A percentile compares a stretch with the other conserved stretches of the same genome.
Evolutionary conservation across 345 rosid genomes (phyloP).

Genomic region (Gossypium raimondii): DNA sequence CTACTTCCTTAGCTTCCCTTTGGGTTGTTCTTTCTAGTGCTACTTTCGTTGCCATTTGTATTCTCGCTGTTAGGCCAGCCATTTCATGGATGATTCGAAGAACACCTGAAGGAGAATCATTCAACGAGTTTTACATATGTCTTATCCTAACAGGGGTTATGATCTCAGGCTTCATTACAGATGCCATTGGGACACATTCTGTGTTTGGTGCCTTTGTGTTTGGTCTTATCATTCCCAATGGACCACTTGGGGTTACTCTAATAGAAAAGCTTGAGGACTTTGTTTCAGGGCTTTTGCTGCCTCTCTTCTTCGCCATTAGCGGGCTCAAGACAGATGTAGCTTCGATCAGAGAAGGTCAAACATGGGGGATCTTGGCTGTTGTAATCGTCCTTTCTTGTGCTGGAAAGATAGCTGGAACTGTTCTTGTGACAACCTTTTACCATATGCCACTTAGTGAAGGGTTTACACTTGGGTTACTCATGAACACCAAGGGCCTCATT

Average conservation of each 20-base stretch:
- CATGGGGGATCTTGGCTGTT: conserved; percentile 47
- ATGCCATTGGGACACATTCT: conserved; percentile 91
- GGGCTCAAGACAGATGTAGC: conserved; percentile 71
- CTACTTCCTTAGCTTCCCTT: conserved; percentile 51
- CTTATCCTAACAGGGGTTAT: conserved; percentile 89
- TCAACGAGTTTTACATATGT: conserved; percentile 72
- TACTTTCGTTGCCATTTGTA: conserved; percentile 46
- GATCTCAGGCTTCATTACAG: conserved; percentile 89
- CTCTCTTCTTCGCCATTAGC: conserved; percentile 90
- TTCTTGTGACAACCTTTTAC: conserved; percentile 45
- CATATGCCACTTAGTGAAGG: conserved; percentile 84
- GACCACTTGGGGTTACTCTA: conserved; percentile 81
- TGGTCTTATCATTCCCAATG: conserved; percentile 85
- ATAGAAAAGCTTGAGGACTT: conserved; percentile 94
- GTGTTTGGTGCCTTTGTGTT: conserved; percentile 92
- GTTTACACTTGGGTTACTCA: conserved; percentile 70
- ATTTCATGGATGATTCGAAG: conserved; percentile 62
- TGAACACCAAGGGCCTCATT: conserved; percentile 92
- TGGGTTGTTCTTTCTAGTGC: conserved; percentile 65
- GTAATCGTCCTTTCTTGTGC: conserved; percentile 51
- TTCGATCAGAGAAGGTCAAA: conserved; percentile 34
- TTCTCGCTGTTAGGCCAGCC: conserved; percentile 62
- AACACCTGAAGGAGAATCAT: conserved; percentile 90
- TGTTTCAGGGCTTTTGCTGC: conserved; percentile 87
- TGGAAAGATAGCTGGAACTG: conserved; percentile 74